Evolutionary conservation across 495 filamentous ascomycete genomes (phyloP), one percentile per base, ranked within the genome.

Genomic region (Aspergillus egyptiacus): DNA sequence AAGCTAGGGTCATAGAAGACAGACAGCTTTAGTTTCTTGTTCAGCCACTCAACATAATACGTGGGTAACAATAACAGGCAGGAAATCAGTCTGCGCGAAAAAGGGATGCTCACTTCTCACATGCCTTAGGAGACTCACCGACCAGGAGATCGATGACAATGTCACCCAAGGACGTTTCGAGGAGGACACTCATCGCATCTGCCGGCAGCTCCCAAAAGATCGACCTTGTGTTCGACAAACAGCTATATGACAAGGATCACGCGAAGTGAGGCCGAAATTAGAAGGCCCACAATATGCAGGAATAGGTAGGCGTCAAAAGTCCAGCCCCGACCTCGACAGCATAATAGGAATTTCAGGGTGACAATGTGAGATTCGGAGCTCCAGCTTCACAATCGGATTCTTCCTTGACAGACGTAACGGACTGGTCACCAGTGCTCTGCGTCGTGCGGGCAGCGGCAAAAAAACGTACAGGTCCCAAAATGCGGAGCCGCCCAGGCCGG

Each of bases 111-210:
- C 68, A 94, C 89, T 96, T 96, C 66, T 94, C 85, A 70, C 91
- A 95, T 59, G 86, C 80, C 56, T 84, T 89, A 13, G 91, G 91
- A 24, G 87, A 87, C 57, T 89, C 84, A 57, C 93, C 85, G 36
- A 90, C 81, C 46, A 95, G 67, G 19, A 96, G 78, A 67, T 96
- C 91, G 61, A 96, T 87, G 55, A 94, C 89, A 60, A 96, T 84
- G 70, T 96, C 91, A 56, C 91, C 91, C 6, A 86, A 77, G 31
- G 87, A 94, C 31, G 91, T 94, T 70, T 96, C 91, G 14, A 96
- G 75, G 25, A 96, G 76, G 8, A 91, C 90, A 47, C 88, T 83
- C 83, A 86, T 86, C 45, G 41, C 62, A 38, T 52, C 36, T 48
- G 59, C 43, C 36, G 47, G 31, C 30, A 27, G 48, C 46, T 43